Conservation (phyloP, 345 rosid species). For the Eucalyptus curtisii region DNA sequence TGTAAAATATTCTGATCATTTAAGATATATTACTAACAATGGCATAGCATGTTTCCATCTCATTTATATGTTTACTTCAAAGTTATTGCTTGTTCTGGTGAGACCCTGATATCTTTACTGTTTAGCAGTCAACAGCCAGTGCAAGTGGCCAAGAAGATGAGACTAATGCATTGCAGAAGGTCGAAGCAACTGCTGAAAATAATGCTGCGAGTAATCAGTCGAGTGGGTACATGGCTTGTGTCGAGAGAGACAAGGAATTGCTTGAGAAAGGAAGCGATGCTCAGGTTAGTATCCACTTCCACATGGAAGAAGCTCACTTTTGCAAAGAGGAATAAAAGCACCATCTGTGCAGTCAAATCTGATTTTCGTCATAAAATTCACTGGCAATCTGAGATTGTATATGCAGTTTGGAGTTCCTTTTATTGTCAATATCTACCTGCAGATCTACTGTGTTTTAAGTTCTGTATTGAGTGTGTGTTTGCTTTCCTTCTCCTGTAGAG, state of each 20-base stretch:
- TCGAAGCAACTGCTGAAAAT: constrained; percentile 66
- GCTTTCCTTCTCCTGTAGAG: constrained; percentile 51
- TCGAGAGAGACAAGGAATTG: constrained; percentile 22
- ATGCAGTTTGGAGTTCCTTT: not conserved
- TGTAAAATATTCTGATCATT: not conserved
- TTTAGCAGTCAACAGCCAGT: constrained; percentile 25
- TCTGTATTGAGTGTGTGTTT: not conserved
- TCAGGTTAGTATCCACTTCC: constrained; percentile 42
- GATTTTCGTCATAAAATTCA: not conserved
- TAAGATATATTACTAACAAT: not conserved
- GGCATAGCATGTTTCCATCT: not conserved
- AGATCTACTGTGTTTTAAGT: not conserved
- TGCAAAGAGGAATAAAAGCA: not conserved
- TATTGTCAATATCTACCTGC: not conserved
- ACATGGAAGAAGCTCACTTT: not conserved
- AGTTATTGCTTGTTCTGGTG: constrained; percentile 1
- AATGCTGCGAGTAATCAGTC: constrained; percentile 42
- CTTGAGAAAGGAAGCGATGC: constrained; percentile 54
- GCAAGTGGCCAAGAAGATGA: constrained; percentile 42
- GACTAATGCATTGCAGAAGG: constrained; percentile 59
- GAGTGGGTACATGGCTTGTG: constrained; percentile 28
- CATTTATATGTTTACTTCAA: not conserved
- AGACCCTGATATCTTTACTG: not conserved
- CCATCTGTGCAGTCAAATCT: not conserved
- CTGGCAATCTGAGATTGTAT: not conserved